phyloP scores from a whole-genome alignment of 371 early-diverging fungal genomes.

The Circinella umbellata region DNA sequence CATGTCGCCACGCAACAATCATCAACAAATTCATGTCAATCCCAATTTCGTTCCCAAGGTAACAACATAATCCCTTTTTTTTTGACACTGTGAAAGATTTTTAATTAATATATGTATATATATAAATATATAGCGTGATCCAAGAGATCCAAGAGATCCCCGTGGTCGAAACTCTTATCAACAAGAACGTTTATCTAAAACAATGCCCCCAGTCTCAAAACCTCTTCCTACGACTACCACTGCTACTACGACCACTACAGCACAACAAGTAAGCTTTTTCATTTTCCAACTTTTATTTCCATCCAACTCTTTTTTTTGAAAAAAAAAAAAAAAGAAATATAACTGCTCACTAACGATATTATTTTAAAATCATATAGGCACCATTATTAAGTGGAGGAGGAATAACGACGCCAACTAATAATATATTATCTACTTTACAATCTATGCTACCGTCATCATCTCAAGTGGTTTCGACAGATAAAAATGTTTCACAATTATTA shows the following conservation, averaged over 20 bases:
- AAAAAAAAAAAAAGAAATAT: too few relatives aligned
- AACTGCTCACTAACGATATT: not conserved
- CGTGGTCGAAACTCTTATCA: conserved; percentile 4
- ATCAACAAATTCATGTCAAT: conserved; percentile 61
- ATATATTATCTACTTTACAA: conserved; percentile 32
- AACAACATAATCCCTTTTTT: conserved; percentile 15
- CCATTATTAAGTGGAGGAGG: not conserved
- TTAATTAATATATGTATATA: too few relatives aligned
- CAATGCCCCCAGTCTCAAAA: not conserved
- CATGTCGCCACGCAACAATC: conserved; percentile 19
- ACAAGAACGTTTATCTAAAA: not conserved
- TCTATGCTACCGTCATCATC: conserved; percentile 24
- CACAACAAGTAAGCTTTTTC: not conserved
- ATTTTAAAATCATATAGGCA: not conserved
- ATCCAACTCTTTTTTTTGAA: too few relatives aligned
- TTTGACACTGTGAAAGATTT: not conserved
- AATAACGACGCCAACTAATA: not conserved
- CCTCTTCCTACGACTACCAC: not conserved
- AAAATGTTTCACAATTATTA: conserved; percentile 31
- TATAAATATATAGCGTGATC: conserved; percentile 15
- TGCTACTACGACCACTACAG: not conserved
- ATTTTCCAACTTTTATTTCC: too few relatives aligned
- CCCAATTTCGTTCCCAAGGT: conserved; percentile 66
- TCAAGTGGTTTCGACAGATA: not conserved
- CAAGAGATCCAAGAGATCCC: conserved; percentile 11